Evolutionary conservation across 495 filamentous ascomycete genomes (phyloP).

Genomic region (Chaetomium fimeti): DNA sequence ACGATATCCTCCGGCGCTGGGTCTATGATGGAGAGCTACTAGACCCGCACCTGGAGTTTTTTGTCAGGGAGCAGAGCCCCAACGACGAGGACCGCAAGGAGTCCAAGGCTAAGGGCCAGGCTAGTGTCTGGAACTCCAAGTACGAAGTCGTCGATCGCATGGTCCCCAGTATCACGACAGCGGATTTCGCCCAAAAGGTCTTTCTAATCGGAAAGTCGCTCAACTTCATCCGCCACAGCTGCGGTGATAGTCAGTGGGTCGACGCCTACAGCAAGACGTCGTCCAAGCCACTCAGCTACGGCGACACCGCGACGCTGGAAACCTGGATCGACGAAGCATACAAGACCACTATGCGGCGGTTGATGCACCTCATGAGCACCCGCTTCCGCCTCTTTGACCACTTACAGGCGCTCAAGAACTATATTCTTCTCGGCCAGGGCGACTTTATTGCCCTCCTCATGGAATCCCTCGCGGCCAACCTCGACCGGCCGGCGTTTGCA

Average conservation of each 20-base stretch:
- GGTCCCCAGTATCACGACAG: slow-evolving; percentile 88
- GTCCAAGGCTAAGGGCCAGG: slow-evolving; percentile 64
- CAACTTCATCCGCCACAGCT: slow-evolving; percentile 96
- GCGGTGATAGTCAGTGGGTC: slow-evolving; percentile 91
- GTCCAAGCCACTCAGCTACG: slow-evolving; percentile 89
- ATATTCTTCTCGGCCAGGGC: slow-evolving; percentile 89
- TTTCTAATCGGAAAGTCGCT: slow-evolving; percentile 96
- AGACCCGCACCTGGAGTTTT: slow-evolving; percentile 95
- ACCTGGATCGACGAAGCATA: slow-evolving; percentile 95
- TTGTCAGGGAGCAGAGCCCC: slow-evolving; percentile 72
- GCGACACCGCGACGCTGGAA: slow-evolving; percentile 88
- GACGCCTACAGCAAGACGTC: slow-evolving; percentile 92
- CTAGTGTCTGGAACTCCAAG: slow-evolving; percentile 97
- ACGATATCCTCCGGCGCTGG: slow-evolving; percentile 94
- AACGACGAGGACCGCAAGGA: slow-evolving; percentile 47
- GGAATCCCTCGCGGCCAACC: slow-evolving; percentile 88
- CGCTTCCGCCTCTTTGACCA: slow-evolving; percentile 95
- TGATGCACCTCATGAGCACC: slow-evolving; percentile 89
- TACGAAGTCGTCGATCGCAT: slow-evolving; percentile 82
- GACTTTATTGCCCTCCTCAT: slow-evolving; percentile 98
- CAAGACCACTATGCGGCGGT: slow-evolving; percentile 91
- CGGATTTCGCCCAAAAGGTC: slow-evolving; percentile 90
- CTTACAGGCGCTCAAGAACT: slow-evolving; percentile 87
- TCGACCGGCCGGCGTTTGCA: slow-evolving; percentile 91
- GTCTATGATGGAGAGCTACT: slow-evolving; percentile 97